These are phyloP conservation scores for Podospora fimiseda DNA, from an alignment of 495 filamentous ascomycete genomes.

Conservation along the genomic window DNA sequence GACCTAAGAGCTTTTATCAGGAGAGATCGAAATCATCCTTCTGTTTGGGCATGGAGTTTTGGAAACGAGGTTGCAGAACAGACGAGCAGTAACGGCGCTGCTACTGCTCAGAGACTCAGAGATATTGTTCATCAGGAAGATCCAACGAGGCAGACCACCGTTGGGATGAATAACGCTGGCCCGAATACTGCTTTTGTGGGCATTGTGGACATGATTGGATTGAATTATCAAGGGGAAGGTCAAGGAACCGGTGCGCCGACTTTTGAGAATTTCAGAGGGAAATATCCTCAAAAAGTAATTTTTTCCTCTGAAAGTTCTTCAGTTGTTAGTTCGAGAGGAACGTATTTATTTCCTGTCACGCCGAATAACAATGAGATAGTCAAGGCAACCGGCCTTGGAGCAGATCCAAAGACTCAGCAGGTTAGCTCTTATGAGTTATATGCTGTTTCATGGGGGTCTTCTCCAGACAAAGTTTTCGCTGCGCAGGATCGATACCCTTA, in stretches of 20 bases:
- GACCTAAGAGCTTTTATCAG: slow-evolving; percentile 42
- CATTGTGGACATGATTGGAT: slow-evolving; percentile 36
- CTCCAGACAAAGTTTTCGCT: slow-evolving; percentile 43
- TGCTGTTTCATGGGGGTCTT: slow-evolving; percentile 33
- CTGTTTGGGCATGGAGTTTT: slow-evolving; percentile 42
- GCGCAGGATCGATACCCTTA: slow-evolving; percentile 39
- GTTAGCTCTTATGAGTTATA: slow-evolving; percentile 47
- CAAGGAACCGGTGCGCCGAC: slow-evolving; percentile 25
- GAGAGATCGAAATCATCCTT: slow-evolving; percentile 47
- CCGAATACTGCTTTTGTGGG: slow-evolving; percentile 25
- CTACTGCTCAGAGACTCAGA: slow-evolving; percentile 25
- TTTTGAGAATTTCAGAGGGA: slow-evolving; percentile 30
- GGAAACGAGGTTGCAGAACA: slow-evolving; percentile 47
- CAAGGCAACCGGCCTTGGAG: slow-evolving; percentile 15
- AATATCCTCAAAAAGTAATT: slow-evolving; percentile 41
- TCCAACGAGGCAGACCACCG: slow-evolving; percentile 32
- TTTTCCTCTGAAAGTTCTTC: slow-evolving; percentile 39
- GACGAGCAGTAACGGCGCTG: slow-evolving; percentile 18
- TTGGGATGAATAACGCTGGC: slow-evolving; percentile 35
- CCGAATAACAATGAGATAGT: not conserved
- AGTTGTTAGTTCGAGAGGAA: slow-evolving; percentile 38
- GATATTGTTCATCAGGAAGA: slow-evolving; percentile 37
- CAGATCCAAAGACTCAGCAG: slow-evolving; percentile 18
- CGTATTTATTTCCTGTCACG: slow-evolving; percentile 45
- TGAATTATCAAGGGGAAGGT: slow-evolving; percentile 50